Base-by-base conservation (phyloP, 2,329 filamentous ascomycete species). In the Colletotrichum tropicale region DNA sequence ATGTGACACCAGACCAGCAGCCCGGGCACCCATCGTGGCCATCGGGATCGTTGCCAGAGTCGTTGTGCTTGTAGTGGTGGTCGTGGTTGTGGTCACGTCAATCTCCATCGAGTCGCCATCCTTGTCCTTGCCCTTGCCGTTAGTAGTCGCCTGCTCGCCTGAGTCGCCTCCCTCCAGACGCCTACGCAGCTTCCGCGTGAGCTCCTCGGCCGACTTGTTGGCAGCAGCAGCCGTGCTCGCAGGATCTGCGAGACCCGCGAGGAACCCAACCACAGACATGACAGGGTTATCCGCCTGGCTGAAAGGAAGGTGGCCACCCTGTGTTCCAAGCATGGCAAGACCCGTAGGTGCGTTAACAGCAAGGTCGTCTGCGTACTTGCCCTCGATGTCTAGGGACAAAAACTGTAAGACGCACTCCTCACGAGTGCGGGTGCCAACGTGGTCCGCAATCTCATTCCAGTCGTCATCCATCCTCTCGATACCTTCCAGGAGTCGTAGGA, bases 391-490 rank as follows among this genome's bases (percentile, higher is more conserved):
- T 43, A 99, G 89, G 82, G 98, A 96, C 78, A 99, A 85, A 87
- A 99, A 99, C 83, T 98, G 97, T 80, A 98, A 90, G 18, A 98
- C 96, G 83, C 97, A 99, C 86, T 99, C 96, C 84, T 99, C 98
- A 69, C 95, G 91, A 3, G 96, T 98, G 76, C 96, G 93, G 4
- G 95, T 98, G 65, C 94, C 94, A 58, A 99, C 97, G 81, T 98
- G 95, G 77, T 96, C 95, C 2, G 98, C 93, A 78, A 99, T 96
- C 80, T 95, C 92, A 74, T 94, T 94, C 97, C 97, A 99, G 85
- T 98, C 95, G 76, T 98, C 96, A 78, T 98, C 96, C 80, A 96
- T 98, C 80, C 94, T 91, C 86, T 99, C 97, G 65, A 99, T 88
- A 10, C 92, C 98, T 84, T 99, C 97, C 8, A 99, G 90, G 48